Percentiles rank a stretch among this genome's conserved stretches.
phyloP scores from a whole-genome alignment of 1,284 basidiomycete genomes.

The Apiotrichum mycotoxinovorans region DNA sequence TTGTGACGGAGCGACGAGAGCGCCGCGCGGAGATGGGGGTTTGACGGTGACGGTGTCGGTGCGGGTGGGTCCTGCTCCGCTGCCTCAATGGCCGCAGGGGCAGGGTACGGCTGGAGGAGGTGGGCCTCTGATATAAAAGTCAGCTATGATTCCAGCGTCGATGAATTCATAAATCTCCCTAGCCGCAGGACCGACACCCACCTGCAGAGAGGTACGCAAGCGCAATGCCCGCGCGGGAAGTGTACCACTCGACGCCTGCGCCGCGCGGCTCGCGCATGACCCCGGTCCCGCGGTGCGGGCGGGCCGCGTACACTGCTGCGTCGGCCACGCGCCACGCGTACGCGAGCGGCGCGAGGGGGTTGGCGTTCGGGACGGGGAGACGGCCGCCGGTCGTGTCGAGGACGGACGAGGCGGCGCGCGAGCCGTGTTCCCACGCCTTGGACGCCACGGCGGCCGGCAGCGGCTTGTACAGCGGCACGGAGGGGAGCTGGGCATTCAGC shows the following conservation, averaged over 20 bases:
- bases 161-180: too few relatives aligned
- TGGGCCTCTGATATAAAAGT: constrained; percentile 30
- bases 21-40: constrained; percentile 32
- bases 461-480: constrained; percentile 11
- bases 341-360: constrained; percentile 33
- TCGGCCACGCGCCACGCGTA: constrained; percentile 45
- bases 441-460: neutral
- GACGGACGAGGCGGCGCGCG: neutral
- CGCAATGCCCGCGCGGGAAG: constrained; percentile 28
- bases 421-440: constrained; percentile 2
- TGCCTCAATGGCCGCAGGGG: neutral
- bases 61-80: neutral
- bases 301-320: constrained; percentile 25
- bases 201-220: constrained; percentile 39
- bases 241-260: constrained; percentile 44
- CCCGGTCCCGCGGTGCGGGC: constrained; percentile 20
- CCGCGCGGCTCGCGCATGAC: constrained; percentile 41
- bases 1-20: constrained; percentile 26
- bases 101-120: constrained; percentile 37
- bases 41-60: constrained; percentile 4
- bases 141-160: neutral
- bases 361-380: constrained; percentile 29
- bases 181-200: constrained; percentile 19
- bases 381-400: constrained; percentile 16
- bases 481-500: constrained; percentile 1